A percentile compares a stretch with the other conserved stretches of the same genome.
Evolutionary conservation across 2,329 filamentous ascomycete species (phyloP).

Genomic region (Phyllachora maydis): DNA sequence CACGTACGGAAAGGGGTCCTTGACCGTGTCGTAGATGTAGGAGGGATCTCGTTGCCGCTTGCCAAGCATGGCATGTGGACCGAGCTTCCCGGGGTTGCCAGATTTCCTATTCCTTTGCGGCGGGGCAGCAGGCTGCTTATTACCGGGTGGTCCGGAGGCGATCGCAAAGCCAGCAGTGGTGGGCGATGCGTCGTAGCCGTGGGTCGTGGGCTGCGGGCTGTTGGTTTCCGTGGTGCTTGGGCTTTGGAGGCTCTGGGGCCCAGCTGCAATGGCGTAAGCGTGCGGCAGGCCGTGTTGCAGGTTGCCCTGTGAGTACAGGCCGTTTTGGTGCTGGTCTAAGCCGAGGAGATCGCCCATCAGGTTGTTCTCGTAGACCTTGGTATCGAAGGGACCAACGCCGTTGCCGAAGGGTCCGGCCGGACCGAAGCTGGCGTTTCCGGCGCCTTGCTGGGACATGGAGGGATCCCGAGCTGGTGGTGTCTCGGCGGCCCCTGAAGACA

Average conservation of each 20-base stretch:
- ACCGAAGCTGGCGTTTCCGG: conserved; percentile 17
- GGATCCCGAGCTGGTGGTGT: conserved; percentile 50
- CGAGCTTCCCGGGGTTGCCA: conserved; percentile 16
- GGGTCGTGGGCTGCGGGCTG: conserved; percentile 33
- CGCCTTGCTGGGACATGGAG: conserved; percentile 18
- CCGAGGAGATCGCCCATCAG: conserved; percentile 31
- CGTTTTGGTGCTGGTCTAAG: conserved; percentile 24
- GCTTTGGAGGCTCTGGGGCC: conserved; percentile 39
- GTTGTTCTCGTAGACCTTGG: conserved; percentile 25
- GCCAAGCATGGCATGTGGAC: conserved; percentile 28
- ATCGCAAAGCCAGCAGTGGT: conserved; percentile 15
- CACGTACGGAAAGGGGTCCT: conserved; percentile 80
- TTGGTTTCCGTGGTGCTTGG: conserved; percentile 44
- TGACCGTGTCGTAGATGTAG: conserved; percentile 72
- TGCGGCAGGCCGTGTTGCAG: conserved; percentile 42
- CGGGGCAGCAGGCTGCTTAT: conserved; percentile 4
- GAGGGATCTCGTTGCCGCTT: conserved; percentile 55
- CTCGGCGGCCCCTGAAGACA: conserved; percentile 80
- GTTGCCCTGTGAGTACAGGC: conserved; percentile 32
- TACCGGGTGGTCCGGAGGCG: conserved; percentile 4
- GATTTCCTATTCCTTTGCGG: conserved; percentile 21
- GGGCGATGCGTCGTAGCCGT: conserved; percentile 34
- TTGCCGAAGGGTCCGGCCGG: conserved; percentile 28
- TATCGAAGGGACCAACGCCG: conserved; percentile 23
- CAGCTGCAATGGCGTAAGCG: conserved; percentile 42